Evolutionary conservation across 495 filamentous ascomycete genomes (phyloP).

Genomic region (Glarea lozoyensis): DNA sequence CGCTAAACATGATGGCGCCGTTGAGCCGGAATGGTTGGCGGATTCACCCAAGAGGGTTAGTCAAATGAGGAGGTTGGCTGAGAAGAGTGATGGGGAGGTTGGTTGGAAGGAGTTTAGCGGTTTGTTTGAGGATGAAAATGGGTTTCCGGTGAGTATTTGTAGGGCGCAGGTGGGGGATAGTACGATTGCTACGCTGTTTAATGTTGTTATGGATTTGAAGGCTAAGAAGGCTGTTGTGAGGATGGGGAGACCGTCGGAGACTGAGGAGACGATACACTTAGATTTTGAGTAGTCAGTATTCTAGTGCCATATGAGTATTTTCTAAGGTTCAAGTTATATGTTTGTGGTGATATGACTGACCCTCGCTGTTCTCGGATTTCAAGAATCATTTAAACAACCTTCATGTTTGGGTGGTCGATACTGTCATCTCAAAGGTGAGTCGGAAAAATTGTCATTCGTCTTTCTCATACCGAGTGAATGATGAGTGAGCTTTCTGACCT

Average conservation of each 20-base stretch:
- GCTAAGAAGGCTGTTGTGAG: conserved; percentile 3
- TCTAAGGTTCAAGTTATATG: too few species aligned
- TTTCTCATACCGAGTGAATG: too few species aligned
- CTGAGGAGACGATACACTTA: background rate
- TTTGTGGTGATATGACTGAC: too few species aligned
- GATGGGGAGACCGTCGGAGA: conserved; percentile 4
- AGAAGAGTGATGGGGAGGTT: background rate
- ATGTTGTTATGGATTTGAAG: conserved; percentile 36
- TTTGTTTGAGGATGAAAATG: conserved; percentile 5
- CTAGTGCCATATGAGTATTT: too few species aligned
- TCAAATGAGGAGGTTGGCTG: background rate
- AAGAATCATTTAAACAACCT: too few species aligned
- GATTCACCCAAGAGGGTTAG: conserved; percentile 12
- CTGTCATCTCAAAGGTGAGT: too few species aligned
- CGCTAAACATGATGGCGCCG: background rate
- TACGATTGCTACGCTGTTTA: conserved; percentile 32
- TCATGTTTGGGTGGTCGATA: too few species aligned
- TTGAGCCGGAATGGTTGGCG: conserved; percentile 23
- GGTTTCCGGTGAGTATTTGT: conserved; percentile 3
- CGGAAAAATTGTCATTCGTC: too few species aligned
- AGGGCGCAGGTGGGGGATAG: background rate
- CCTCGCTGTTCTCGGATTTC: too few species aligned
- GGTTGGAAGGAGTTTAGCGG: background rate
- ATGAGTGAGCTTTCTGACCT: too few species aligned
- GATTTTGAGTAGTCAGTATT: too few species aligned